phyloP scores from a whole-genome alignment of 768 basidiomycete genomes.

The Termitomyces eurrhizus region DNA sequence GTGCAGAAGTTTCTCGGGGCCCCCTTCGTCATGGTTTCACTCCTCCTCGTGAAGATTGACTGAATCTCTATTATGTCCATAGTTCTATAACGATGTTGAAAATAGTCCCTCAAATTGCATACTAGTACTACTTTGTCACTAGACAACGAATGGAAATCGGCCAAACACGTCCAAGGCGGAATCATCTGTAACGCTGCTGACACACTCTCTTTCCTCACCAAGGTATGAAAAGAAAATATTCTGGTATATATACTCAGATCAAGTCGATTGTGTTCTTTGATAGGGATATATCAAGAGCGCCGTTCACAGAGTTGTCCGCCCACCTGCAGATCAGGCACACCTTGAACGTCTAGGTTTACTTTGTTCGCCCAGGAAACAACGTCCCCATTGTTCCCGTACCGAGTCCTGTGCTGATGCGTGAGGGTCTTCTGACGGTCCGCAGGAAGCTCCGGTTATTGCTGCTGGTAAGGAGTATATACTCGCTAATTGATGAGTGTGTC shows the following conservation, averaged over 20 bases:
- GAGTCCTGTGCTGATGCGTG: conserved; percentile 39
- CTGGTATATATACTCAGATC: neutral
- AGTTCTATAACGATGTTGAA: neutral
- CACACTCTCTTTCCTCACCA: conserved; percentile 34
- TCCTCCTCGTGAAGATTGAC: neutral
- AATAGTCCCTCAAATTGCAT: no score
- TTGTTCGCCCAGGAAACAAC: conserved; percentile 36
- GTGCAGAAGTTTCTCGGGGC: neutral
- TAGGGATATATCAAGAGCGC: conserved; percentile 44
- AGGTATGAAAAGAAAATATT: conserved; percentile 1
- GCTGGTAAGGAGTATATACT: conserved; percentile 1
- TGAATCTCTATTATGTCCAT: neutral
- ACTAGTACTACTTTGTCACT: conserved; percentile 13
- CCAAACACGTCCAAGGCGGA: conserved; percentile 27
- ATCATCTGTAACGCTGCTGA: conserved; percentile 27
- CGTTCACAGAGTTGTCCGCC: conserved; percentile 45
- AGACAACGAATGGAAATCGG: conserved; percentile 30
- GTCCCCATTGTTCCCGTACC: conserved; percentile 31
- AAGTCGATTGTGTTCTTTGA: neutral
- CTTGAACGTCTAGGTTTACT: conserved; percentile 43
- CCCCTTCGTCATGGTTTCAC: neutral
- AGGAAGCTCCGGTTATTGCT: neutral
- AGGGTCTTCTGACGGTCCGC: conserved; percentile 20
- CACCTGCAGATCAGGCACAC: conserved; percentile 40
- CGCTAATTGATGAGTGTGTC: neutral